These are phyloP conservation scores for Arthrobotrys megalospora DNA, from an alignment of 2,329 filamentous ascomycete species.

Conservation along the genomic window DNA sequence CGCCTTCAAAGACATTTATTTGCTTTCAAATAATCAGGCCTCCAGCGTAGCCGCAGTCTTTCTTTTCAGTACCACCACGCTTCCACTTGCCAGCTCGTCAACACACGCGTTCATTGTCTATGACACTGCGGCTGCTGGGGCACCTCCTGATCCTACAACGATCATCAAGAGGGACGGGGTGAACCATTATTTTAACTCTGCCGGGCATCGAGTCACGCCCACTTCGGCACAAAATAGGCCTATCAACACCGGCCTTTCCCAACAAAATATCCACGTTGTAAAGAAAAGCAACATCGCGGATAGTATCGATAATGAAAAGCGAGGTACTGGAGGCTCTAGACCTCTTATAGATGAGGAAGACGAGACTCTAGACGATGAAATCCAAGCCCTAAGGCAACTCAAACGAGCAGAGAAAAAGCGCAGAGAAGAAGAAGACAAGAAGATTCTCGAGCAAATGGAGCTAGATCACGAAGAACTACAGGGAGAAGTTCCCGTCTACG, in stretches of 20 bases:
- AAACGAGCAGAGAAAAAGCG: not conserved
- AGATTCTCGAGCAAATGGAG: not conserved
- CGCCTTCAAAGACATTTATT: too few relatives aligned
- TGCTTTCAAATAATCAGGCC: too few relatives aligned
- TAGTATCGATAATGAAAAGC: too few relatives aligned
- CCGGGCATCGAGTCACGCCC: not conserved
- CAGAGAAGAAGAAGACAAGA: constrained; percentile 17
- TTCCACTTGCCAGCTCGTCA: not conserved
- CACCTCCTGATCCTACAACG: not conserved
- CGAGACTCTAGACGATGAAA: not conserved
- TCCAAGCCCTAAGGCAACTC: not conserved
- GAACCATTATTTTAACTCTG: not conserved
- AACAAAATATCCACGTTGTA: not conserved
- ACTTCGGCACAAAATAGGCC: too few relatives aligned
- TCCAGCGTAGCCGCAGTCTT: too few relatives aligned
- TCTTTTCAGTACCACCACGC: not conserved
- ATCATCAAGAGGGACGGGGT: not conserved
- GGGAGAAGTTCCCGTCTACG: not conserved
- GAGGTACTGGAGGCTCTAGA: not conserved
- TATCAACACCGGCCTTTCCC: not conserved
- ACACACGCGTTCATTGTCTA: not conserved
- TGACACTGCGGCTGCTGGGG: not conserved
- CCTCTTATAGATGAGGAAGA: not conserved
- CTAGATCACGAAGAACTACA: not conserved
- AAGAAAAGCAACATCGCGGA: too few relatives aligned